Percentiles rank a stretch among this genome's conserved stretches.
Evolutionary conservation across 179 eudicot species (phyloP).

Genomic region (Gypsophila paniculata): DNA sequence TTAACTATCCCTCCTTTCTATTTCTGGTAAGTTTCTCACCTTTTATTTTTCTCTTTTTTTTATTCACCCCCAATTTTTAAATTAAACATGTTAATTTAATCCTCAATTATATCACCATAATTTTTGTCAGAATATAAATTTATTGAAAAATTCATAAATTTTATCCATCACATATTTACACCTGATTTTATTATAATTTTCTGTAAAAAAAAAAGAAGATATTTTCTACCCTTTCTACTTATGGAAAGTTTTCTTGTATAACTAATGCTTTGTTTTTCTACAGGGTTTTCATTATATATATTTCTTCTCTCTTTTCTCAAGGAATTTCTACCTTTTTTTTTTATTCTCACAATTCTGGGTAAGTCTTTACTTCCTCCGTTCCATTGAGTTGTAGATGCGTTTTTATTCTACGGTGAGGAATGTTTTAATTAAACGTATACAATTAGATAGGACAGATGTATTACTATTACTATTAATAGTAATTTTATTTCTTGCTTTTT

Average conservation of each 20-base stretch:
- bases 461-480: background rate
- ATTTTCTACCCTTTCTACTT: constrained; percentile 20
- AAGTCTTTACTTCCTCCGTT: constrained; percentile 4
- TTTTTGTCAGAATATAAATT: constrained; percentile 18
- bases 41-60: background rate
- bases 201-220: constrained; percentile 10
- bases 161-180: constrained; percentile 20
- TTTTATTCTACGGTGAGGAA: too few species aligned
- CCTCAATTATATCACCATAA: constrained; percentile 6
- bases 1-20: constrained; percentile 16
- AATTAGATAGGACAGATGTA: too few species aligned
- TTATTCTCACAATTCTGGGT: constrained; percentile 15
- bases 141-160: constrained; percentile 8
- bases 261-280: constrained; percentile 2
- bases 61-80: background rate
- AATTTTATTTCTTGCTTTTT: background rate
- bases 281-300: constrained; percentile 9
- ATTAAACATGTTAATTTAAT: background rate
- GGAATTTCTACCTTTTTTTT: background rate
- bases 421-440: too few species aligned
- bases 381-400: too few species aligned
- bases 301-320: background rate
- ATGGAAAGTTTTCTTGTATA: constrained; percentile 20
- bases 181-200: background rate
- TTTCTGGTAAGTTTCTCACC: constrained; percentile 25